phyloP scores from a whole-genome alignment of 441 rosid genomes.

The Biscutella laevigata region DNA sequence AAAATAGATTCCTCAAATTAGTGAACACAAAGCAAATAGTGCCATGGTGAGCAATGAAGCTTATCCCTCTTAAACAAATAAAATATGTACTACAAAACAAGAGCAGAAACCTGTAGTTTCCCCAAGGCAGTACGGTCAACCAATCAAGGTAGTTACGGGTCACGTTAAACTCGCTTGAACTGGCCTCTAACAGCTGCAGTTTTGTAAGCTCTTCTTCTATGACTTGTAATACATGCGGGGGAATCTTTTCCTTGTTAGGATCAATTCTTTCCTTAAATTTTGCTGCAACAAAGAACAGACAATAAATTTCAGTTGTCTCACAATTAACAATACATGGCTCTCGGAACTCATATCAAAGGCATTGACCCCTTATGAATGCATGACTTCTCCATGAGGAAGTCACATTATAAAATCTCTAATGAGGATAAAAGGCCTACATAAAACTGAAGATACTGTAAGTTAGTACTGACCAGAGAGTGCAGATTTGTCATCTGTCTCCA shows the following conservation, averaged over 20 bases:
- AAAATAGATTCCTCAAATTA: background rate
- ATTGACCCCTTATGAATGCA: conserved; percentile 8
- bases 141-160: conserved; percentile 99
- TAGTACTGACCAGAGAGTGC: conserved; percentile 77
- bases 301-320: background rate
- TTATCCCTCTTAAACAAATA: background rate
- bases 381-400: background rate
- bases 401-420: background rate
- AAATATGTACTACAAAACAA: background rate
- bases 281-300: conserved; percentile 42
- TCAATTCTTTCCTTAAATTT: conserved; percentile 95
- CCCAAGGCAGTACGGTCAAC: conserved; percentile 96
- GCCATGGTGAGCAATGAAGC: background rate
- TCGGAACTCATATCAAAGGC: conserved; percentile 6
- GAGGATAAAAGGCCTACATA: background rate
- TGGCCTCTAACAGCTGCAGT: conserved; percentile 95
- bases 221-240: conserved; percentile 86
- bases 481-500: conserved; percentile 98
- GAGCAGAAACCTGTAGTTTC: conserved; percentile 72
- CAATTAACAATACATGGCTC: background rate
- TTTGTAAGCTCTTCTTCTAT: conserved; percentile 98
- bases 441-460: conserved; percentile 7
- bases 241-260: conserved; percentile 78
- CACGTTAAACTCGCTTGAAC: conserved; percentile 99
- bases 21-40: conserved; percentile 6